Percentiles rank a stretch among this genome's conserved stretches.
Conservation (phyloP, 768 basidiomycete genomes). For the Terana coerulea region DNA sequence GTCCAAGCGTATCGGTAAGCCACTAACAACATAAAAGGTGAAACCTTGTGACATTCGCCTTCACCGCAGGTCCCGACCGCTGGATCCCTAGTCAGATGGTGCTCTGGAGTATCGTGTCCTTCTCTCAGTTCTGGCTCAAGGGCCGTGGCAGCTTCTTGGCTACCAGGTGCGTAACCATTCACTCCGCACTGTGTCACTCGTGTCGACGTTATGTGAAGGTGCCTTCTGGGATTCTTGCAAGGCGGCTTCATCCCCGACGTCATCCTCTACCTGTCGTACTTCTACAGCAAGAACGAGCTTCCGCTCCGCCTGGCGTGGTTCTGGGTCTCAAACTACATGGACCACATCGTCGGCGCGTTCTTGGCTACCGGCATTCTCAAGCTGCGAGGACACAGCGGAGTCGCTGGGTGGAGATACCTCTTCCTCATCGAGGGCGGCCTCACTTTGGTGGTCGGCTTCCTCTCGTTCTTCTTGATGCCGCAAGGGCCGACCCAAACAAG, state of each 20-base stretch:
- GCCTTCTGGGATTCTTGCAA: constrained; percentile 55
- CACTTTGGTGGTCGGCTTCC: constrained; percentile 45
- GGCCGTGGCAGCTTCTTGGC: constrained; percentile 52
- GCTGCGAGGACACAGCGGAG: constrained; percentile 44
- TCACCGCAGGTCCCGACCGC: constrained; percentile 41
- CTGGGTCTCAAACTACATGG: constrained; percentile 59
- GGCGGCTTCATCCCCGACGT: constrained; percentile 66
- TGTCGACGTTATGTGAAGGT: constrained; percentile 27
- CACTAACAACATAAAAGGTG: background rate
- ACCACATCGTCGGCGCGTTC: constrained; percentile 58
- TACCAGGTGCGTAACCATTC: constrained; percentile 33
- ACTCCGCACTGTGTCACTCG: background rate
- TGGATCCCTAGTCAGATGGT: constrained; percentile 64
- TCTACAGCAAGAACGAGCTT: constrained; percentile 56
- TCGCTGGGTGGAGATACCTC: constrained; percentile 56
- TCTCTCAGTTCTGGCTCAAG: constrained; percentile 54
- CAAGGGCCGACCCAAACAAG: constrained; percentile 63
- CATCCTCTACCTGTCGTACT: constrained; percentile 64
- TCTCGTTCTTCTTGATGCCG: constrained; percentile 56
- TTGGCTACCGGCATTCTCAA: constrained; percentile 59
- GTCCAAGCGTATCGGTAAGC: constrained; percentile 56
- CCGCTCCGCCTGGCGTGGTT: constrained; percentile 67
- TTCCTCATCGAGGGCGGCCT: constrained; percentile 53
- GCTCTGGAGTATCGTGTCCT: constrained; percentile 53
- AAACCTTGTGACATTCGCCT: background rate